Evolutionary conservation across 495 filamentous ascomycete genomes (phyloP), one percentile per base, ranked within the genome.

Genomic region (Glarea lozoyensis): DNA sequence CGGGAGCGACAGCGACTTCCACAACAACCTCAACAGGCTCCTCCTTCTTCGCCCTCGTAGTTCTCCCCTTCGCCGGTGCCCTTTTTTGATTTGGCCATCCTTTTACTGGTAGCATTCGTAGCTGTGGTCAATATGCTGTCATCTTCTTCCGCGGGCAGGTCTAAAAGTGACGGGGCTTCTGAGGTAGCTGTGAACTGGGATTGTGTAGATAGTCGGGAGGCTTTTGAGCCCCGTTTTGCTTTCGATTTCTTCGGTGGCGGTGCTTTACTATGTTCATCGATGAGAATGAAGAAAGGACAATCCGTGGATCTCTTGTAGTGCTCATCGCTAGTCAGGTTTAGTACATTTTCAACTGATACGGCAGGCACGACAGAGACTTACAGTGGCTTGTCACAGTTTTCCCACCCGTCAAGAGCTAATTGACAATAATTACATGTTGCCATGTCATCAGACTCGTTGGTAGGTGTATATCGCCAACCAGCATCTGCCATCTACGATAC

Each of bases 401-500:
- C 89, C 89, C 90, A 97, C 1, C 85, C 86, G 59, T 94, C 87
- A 35, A 97, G 71, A 22, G 78, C 82, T 21, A 96, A 61, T 25
- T 76, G 73, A 61, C 92, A 98, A 60, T 97, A 96, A 13, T 80
- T 75, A 57, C 92, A 98, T 10, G 76, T 88, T 2, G 82, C 84
- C 59, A 87, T 78, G 60, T 98, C 92, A 41, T 86, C 75, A 20
- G 76, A 81, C 24, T 89, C 88, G 24, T 72, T 66, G 1, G 71
- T 85, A 0, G 92, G 92, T 24, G 86, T 88, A 61, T 89, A 95
- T 57, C 84, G 86, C 87, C 89, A 98, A 12, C 92, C 92, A 5
- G 84, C 85, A 42, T 87, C 82, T 30, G 84, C 83, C 73, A 96
- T 85, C 88, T 96, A 50, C 30, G 33, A 9, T 1, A 4, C 29